Conservation (phyloP, 805 yeast genomes). For the Teunomyces pallodes region DNA sequence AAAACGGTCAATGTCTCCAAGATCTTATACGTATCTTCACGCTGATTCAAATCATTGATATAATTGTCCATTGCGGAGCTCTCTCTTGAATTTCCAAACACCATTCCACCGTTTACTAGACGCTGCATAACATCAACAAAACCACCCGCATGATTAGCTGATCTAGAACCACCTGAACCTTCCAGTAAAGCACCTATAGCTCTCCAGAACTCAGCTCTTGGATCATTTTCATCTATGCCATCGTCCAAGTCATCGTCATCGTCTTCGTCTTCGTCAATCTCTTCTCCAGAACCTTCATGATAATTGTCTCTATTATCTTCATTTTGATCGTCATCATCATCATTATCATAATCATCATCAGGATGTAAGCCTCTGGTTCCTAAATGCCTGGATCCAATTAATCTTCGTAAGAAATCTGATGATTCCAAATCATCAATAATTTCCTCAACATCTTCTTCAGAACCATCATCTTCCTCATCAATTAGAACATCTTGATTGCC, state of each 20-base stretch:
- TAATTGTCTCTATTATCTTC: conserved; percentile 8
- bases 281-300: conserved; percentile 5
- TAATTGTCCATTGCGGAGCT: conserved; percentile 32
- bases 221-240: conserved; percentile 14
- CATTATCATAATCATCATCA: conserved; percentile 9
- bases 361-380: conserved; percentile 6
- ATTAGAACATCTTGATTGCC: conserved; percentile 20
- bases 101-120: conserved; percentile 25
- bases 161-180: conserved; percentile 2
- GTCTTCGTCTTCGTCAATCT: conserved; percentile 10
- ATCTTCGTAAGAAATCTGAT: conserved; percentile 19
- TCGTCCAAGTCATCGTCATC: conserved; percentile 12
- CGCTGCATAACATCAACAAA: conserved; percentile 35
- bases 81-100: conserved; percentile 19
- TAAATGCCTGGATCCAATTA: conserved; percentile 13
- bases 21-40: conserved; percentile 59
- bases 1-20: conserved; percentile 65
- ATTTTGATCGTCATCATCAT: conserved; percentile 3
- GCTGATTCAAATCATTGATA: conserved; percentile 36
- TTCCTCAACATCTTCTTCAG: conserved; percentile 11
- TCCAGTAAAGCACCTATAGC: conserved; percentile 23
- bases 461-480: conserved; percentile 11
- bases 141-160: conserved; percentile 8
- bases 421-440: conserved; percentile 15
- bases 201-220: conserved; percentile 23